Conservation (phyloP, 257 asterid species). For the Primulina huaijiensis region DNA sequence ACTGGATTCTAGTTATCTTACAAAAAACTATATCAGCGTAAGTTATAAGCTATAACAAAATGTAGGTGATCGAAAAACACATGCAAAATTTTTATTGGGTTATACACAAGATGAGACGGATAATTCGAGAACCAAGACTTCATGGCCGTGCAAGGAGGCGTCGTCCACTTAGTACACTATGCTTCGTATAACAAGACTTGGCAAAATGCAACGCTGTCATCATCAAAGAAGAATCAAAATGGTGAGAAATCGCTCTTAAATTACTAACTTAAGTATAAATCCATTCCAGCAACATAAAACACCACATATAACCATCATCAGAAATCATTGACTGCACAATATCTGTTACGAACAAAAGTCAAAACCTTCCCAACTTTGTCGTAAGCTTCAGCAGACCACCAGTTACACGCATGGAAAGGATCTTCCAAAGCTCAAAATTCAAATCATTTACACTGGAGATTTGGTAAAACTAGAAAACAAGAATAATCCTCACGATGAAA, state of each 20-base stretch:
- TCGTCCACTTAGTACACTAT: no score
- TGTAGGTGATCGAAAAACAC: background rate
- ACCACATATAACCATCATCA: background rate
- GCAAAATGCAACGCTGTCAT: no score
- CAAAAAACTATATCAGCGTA: background rate
- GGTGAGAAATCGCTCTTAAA: background rate
- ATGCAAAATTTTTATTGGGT: background rate
- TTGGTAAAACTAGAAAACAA: background rate
- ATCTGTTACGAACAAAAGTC: background rate
- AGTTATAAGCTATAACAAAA: background rate
- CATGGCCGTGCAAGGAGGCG: background rate
- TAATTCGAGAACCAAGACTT: background rate
- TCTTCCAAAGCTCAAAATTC: background rate
- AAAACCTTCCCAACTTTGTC: background rate
- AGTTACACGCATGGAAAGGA: background rate
- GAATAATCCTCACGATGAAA: background rate
- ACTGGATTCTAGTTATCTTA: background rate
- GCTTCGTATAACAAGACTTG: no score
- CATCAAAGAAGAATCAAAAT: background rate
- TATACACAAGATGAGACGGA: background rate
- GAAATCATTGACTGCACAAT: background rate
- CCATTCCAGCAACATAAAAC: background rate
- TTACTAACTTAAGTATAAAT: background rate
- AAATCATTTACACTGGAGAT: background rate
- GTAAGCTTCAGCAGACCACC: background rate